Percentiles rank a stretch among this genome's conserved stretches.
Evolutionary conservation across 2,329 filamentous ascomycete species (phyloP).

Genomic region (Diaporthe sp.): DNA sequence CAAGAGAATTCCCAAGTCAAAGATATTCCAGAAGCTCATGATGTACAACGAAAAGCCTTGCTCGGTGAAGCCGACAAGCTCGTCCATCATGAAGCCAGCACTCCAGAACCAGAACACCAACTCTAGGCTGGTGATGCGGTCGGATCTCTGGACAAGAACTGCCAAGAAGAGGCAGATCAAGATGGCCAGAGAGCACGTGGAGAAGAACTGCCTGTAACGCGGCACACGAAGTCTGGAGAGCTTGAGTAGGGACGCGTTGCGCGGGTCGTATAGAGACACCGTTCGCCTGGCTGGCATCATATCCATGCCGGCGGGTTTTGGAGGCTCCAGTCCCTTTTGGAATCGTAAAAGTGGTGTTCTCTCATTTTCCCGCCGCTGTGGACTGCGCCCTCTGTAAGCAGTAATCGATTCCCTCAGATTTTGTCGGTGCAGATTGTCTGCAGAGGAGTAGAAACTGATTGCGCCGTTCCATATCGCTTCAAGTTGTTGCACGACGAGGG

Average conservation of each 20-base stretch:
- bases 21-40: conserved; percentile 98
- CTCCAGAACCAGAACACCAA: conserved; percentile 98
- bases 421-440: conserved; percentile 84
- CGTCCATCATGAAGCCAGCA: conserved; percentile 95
- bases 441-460: conserved; percentile 92
- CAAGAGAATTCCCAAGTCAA: conserved; percentile 90
- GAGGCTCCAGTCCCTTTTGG: conserved; percentile 49
- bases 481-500: conserved; percentile 92
- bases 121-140: conserved; percentile 86
- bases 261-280: conserved; percentile 89
- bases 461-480: conserved; percentile 97
- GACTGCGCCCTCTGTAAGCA: conserved; percentile 40
- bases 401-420: conserved; percentile 45
- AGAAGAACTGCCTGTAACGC: conserved; percentile 90
- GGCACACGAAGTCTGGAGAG: conserved; percentile 91
- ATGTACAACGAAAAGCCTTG: conserved; percentile 97
- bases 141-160: conserved; percentile 81
- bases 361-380: conserved; percentile 51
- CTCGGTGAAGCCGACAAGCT: conserved; percentile 95
- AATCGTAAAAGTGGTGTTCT: conserved; percentile 65
- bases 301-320: conserved; percentile 44
- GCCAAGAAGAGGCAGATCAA: conserved; percentile 88
- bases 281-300: conserved; percentile 70
- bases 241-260: conserved; percentile 91
- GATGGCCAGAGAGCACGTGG: conserved; percentile 87